Percentiles rank a stretch among this genome's conserved stretches.
Conservation (phyloP, 2,329 filamentous ascomycete genomes). For the Xylariaceae sp. region DNA sequence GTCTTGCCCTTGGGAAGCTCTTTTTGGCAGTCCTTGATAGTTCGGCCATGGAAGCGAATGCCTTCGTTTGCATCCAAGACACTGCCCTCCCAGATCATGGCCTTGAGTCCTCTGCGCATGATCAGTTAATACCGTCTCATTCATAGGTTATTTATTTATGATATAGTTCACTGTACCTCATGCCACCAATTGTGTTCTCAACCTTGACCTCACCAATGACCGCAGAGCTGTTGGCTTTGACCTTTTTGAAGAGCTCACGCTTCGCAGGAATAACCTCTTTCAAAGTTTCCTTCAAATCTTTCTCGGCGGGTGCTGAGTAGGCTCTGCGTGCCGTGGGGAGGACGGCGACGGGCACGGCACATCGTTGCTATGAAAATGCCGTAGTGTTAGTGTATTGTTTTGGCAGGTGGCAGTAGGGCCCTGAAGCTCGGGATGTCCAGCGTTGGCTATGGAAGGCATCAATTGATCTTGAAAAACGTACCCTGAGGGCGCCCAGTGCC, state of each 20-base stretch:
- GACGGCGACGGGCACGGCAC: constrained; percentile 28
- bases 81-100: constrained; percentile 98
- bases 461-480: constrained; percentile 36
- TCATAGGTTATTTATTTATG: background rate
- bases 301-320: constrained; percentile 76
- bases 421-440: too few species aligned
- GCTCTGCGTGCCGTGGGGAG: constrained; percentile 42
- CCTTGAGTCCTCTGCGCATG: constrained; percentile 68
- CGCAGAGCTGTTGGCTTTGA: constrained; percentile 81
- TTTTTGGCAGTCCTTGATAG: constrained; percentile 96
- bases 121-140: background rate
- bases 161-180: constrained; percentile 54
- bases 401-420: too few species aligned
- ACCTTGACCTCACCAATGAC: constrained; percentile 90
- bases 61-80: constrained; percentile 96
- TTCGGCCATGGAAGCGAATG: constrained; percentile 95
- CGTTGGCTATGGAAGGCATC: background rate
- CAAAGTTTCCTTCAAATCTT: constrained; percentile 84
- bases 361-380: constrained; percentile 22
- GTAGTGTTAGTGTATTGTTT: background rate
- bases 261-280: constrained; percentile 85
- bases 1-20: constrained; percentile 89
- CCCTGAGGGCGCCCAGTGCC: constrained; percentile 63
- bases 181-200: constrained; percentile 90
- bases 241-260: constrained; percentile 87